These are phyloP conservation scores for Fusarium transvaalense DNA, from an alignment of 2,329 filamentous ascomycete species.

Conservation along the genomic window DNA sequence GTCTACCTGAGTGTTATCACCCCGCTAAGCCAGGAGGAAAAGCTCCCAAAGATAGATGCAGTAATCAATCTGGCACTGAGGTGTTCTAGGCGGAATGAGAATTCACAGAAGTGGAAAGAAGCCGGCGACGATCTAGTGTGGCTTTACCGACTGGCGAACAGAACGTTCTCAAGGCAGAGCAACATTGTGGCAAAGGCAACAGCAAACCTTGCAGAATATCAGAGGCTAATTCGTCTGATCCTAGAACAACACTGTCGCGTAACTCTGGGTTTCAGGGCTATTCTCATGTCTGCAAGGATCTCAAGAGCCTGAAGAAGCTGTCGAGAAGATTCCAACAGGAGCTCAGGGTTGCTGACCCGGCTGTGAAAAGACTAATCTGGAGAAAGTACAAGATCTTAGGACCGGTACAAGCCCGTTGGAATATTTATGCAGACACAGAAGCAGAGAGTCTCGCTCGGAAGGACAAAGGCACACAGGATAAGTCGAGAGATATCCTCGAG, in stretches of 20 bases:
- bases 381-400: not conserved
- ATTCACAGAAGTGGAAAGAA: not conserved
- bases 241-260: too few species aligned
- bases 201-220: not conserved
- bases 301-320: accelerated
- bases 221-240: accelerated
- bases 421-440: too few species aligned
- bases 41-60: not conserved
- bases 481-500: not conserved
- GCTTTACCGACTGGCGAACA: not conserved
- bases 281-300: too few species aligned
- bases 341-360: accelerated
- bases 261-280: too few species aligned
- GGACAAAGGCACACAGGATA: too few species aligned
- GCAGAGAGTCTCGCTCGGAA: too few species aligned
- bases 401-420: too few species aligned
- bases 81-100: not conserved
- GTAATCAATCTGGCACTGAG: not conserved
- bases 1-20: not conserved
- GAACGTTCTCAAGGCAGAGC: not conserved
- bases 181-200: not conserved
- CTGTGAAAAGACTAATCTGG: not conserved
- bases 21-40: not conserved
- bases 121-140: not conserved
- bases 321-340: not conserved